These are phyloP conservation scores for Xylariales sp. DNA, from an alignment of 2,329 filamentous ascomycete genomes.

Conservation along the genomic window DNA sequence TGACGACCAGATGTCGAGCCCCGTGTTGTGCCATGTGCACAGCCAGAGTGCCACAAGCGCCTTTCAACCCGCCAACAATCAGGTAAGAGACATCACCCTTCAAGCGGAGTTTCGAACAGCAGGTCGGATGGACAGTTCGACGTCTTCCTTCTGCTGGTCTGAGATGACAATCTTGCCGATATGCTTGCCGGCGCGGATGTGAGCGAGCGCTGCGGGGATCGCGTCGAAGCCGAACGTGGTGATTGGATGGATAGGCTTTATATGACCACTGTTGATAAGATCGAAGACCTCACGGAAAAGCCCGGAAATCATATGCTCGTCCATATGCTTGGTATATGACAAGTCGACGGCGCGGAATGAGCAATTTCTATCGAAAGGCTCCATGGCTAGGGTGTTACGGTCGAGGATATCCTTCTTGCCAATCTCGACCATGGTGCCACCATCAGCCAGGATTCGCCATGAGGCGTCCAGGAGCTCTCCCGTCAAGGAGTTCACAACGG, in stretches of 20 bases:
- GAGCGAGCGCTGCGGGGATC: constrained; percentile 27
- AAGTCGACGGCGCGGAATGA: constrained; percentile 16
- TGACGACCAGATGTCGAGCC: constrained; percentile 15
- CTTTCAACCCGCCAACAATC: constrained; percentile 17
- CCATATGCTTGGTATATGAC: neutral
- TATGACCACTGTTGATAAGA: constrained; percentile 9
- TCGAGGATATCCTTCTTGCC: constrained; percentile 17
- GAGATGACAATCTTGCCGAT: constrained; percentile 29
- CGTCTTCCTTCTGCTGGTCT: no score
- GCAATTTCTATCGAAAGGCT: constrained; percentile 16
- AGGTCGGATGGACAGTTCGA: no score
- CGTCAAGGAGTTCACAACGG: constrained; percentile 16
- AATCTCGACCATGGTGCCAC: constrained; percentile 17
- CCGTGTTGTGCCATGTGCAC: constrained; percentile 16
- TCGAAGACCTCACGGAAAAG: constrained; percentile 11
- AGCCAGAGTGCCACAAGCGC: constrained; percentile 15
- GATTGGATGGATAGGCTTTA: constrained; percentile 16
- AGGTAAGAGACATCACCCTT: constrained; percentile 14
- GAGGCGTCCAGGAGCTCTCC: constrained; percentile 15
- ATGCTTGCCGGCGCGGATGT: constrained; percentile 31
- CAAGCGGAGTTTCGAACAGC: constrained; percentile 2
- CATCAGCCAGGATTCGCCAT: constrained; percentile 14
- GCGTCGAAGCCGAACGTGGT: constrained; percentile 17
- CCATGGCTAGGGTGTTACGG: constrained; percentile 14
- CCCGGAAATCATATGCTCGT: neutral